phyloP scores from a whole-genome alignment of 208 protist species.

The Trypanosoma lewisi region DNA sequence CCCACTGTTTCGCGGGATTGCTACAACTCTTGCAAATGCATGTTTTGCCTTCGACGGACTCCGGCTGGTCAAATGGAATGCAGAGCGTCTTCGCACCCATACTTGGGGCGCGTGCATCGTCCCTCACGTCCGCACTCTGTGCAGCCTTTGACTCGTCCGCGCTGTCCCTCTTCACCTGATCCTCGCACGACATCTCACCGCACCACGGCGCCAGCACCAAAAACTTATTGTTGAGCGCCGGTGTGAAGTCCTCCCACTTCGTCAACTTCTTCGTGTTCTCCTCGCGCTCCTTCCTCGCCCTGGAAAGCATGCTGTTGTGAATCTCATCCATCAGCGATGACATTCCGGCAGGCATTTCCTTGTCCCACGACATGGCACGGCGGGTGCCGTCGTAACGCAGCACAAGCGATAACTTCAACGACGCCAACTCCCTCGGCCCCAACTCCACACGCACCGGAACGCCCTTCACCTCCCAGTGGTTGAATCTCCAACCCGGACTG shows the following conservation, averaged over 20 bases:
- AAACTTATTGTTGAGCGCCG: constrained; percentile 87
- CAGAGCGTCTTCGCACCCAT: constrained; percentile 97
- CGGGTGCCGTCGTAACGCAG: constrained; percentile 74
- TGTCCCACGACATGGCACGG: constrained; percentile 59
- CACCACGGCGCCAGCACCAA: constrained; percentile 93
- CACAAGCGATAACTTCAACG: constrained; percentile 47
- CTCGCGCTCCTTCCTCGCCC: constrained; percentile 52
- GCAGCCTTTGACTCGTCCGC: constrained; percentile 78
- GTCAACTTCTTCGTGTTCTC: constrained; percentile 54
- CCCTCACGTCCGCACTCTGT: constrained; percentile 46
- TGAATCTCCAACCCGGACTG: constrained; percentile 97
- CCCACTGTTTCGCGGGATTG: constrained; percentile 68
- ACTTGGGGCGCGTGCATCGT: constrained; percentile 87
- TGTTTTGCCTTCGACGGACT: constrained; percentile 54
- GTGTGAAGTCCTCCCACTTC: constrained; percentile 91
- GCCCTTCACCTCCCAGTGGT: constrained; percentile 98
- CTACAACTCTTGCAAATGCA: constrained; percentile 91
- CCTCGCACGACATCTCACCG: constrained; percentile 88
- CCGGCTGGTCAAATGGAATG: constrained; percentile 94
- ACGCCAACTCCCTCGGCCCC: constrained; percentile 95
- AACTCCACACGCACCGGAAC: constrained; percentile 98
- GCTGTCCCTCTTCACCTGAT: constrained; percentile 93
- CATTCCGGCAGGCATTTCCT: constrained; percentile 30
- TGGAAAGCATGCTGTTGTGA: constrained; percentile 83
- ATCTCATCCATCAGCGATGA: constrained; percentile 86